phyloP scores from a whole-genome alignment of 305 asterid species.

The Euphrasia arctica region DNA sequence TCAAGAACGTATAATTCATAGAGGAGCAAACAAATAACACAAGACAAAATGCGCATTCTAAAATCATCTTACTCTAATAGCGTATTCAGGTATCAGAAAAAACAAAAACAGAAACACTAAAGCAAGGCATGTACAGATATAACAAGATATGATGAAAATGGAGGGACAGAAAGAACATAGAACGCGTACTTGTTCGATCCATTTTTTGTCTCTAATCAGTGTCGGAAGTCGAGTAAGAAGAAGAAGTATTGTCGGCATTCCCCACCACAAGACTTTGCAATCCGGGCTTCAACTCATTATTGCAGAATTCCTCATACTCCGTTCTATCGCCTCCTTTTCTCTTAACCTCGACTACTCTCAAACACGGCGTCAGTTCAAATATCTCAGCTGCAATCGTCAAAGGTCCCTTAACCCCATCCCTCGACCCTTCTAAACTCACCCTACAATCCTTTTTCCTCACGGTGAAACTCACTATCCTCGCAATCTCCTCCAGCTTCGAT shows the following conservation, averaged over 20 bases:
- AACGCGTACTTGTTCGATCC: constrained; percentile 22
- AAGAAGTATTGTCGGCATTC: constrained; percentile 27
- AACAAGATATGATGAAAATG: background rate
- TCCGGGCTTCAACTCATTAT: constrained; percentile 41
- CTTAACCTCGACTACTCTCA: constrained; percentile 52
- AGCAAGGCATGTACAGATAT: constrained; percentile 5
- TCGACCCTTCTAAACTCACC: constrained; percentile 45
- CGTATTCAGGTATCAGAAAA: background rate
- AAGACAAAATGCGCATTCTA: constrained; percentile 14
- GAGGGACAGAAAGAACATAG: constrained; percentile 22
- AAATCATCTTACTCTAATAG: constrained; percentile 23
- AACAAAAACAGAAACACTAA: background rate
- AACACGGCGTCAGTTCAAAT: constrained; percentile 43
- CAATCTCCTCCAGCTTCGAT: constrained; percentile 53
- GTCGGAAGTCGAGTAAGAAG: constrained; percentile 31
- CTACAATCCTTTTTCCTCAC: constrained; percentile 54
- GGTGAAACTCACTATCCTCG: constrained; percentile 40
- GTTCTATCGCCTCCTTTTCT: constrained; percentile 44
- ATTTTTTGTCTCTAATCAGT: constrained; percentile 28
- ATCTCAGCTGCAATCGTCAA: constrained; percentile 51
- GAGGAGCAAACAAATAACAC: constrained; percentile 17
- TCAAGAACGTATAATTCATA: constrained; percentile 14
- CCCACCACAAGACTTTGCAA: constrained; percentile 32
- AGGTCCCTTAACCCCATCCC: constrained; percentile 50
- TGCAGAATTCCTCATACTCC: constrained; percentile 45